Evolutionary conservation across 495 filamentous ascomycete species (phyloP).

Genomic region (Aspergillus kassunensis): DNA sequence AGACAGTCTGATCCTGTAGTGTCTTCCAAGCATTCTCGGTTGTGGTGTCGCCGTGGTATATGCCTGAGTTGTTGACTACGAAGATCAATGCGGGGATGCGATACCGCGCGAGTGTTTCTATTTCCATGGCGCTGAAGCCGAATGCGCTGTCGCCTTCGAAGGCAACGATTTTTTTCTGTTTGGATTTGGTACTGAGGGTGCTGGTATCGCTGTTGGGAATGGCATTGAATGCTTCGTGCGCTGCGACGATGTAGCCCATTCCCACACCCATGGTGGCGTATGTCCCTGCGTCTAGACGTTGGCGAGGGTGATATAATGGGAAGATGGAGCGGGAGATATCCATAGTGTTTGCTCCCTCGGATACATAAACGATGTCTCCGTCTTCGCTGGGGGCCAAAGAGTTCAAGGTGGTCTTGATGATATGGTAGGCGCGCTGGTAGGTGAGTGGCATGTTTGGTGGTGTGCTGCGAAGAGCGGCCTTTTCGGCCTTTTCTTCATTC

Average conservation of each 20-base stretch:
- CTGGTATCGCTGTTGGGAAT: slow-evolving; percentile 12
- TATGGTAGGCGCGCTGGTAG: slow-evolving; percentile 51
- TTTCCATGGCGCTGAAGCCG: slow-evolving; percentile 59
- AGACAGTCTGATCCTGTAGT: slow-evolving; percentile 33
- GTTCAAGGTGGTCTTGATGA: slow-evolving; percentile 48
- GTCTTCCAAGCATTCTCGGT: slow-evolving; percentile 36
- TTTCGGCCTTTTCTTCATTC: slow-evolving; percentile 44
- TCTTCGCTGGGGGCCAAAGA: slow-evolving; percentile 35
- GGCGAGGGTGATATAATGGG: slow-evolving; percentile 53
- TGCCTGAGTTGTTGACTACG: slow-evolving; percentile 62
- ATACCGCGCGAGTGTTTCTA: slow-evolving; percentile 63
- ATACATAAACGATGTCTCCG: slow-evolving; percentile 57
- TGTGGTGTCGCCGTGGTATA: slow-evolving; percentile 56
- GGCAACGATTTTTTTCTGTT: slow-evolving; percentile 55
- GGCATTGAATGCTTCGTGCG: slow-evolving; percentile 56
- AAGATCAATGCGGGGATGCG: slow-evolving; percentile 58
- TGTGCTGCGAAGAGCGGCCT: slow-evolving; percentile 32
- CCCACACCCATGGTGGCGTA: slow-evolving; percentile 69
- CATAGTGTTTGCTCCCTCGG: slow-evolving; percentile 67
- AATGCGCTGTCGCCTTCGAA: slow-evolving; percentile 63
- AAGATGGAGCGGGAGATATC: slow-evolving; percentile 62
- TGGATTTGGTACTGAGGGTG: not conserved
- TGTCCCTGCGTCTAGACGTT: slow-evolving; percentile 60
- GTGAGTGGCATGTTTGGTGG: slow-evolving; percentile 43
- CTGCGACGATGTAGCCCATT: slow-evolving; percentile 60